Evolutionary conservation across 1,284 basidiomycete species (phyloP).

Genomic region (Ganoderma resinaceum): DNA sequence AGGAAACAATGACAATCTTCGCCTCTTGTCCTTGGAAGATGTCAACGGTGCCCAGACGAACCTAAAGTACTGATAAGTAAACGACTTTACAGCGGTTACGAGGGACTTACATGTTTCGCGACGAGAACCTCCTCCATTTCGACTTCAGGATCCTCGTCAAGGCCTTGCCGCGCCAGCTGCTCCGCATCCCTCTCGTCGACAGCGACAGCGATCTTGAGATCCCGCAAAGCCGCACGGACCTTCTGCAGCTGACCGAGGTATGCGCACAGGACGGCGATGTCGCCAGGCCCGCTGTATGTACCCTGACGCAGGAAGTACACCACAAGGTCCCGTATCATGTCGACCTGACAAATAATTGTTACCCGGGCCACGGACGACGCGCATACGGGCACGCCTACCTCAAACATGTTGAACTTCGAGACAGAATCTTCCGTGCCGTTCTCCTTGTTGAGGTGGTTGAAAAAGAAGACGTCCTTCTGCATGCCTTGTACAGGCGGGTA

Average conservation of each 20-base stretch:
- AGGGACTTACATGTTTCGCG: constrained; percentile 51
- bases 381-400: background rate
- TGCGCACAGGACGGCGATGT: constrained; percentile 80
- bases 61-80: constrained; percentile 44
- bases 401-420: background rate
- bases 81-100: background rate
- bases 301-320: constrained; percentile 66
- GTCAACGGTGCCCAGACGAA: constrained; percentile 74
- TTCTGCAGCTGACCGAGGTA: constrained; percentile 73
- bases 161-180: constrained; percentile 53
- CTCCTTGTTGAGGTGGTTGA: constrained; percentile 62
- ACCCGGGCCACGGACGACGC: background rate
- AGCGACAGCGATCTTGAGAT: constrained; percentile 61
- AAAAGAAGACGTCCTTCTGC: constrained; percentile 63
- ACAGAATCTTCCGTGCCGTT: constrained; percentile 49
- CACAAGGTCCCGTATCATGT: constrained; percentile 76
- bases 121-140: constrained; percentile 41
- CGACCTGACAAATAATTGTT: constrained; percentile 46
- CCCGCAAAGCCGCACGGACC: constrained; percentile 51
- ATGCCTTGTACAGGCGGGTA: constrained; percentile 67
- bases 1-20: constrained; percentile 71
- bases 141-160: constrained; percentile 41
- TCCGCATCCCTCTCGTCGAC: constrained; percentile 76
- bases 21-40: constrained; percentile 81
- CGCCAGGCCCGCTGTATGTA: constrained; percentile 47